Evolutionary conservation across 305 asterid genomes (phyloP).

Genomic region (Fraxinus sp.): DNA sequence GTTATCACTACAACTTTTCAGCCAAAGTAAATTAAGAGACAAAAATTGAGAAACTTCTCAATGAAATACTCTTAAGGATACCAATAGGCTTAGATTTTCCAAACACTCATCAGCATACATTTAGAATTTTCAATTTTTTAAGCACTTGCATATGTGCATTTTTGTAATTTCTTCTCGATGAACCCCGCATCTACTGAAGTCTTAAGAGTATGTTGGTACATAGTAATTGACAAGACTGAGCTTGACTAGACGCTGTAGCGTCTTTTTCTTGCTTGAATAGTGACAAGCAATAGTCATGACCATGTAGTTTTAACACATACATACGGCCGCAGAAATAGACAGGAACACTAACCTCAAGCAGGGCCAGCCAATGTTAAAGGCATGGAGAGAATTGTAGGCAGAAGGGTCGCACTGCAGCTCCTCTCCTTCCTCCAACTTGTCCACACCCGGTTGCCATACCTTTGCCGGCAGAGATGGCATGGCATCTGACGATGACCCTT

Average conservation of each 20-base stretch:
- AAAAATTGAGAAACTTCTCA: no score
- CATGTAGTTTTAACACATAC: neutral
- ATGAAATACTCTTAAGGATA: no score
- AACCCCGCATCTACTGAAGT: no score
- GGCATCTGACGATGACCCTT: conserved; percentile 53
- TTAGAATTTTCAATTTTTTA: no score
- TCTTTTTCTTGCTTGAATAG: neutral
- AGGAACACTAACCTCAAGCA: conserved; percentile 43
- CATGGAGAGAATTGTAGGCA: conserved; percentile 53
- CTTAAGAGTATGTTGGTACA: neutral
- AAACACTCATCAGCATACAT: no score
- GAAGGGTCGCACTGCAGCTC: conserved; percentile 72
- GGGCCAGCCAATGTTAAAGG: conserved; percentile 89
- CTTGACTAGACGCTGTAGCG: neutral
- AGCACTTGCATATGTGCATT: no score
- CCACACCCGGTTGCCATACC: conserved; percentile 94
- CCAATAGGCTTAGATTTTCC: no score
- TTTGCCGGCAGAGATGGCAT: conserved; percentile 50
- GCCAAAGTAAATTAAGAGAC: no score
- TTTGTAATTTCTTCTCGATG: no score
- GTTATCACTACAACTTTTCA: no score
- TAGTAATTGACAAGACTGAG: neutral
- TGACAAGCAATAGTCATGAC: neutral
- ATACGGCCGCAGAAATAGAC: neutral
- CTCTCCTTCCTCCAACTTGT: conserved; percentile 75